Base-by-base conservation (phyloP, 495 filamentous ascomycete genomes). In the Podospora bellae-mahoneyi region DNA sequence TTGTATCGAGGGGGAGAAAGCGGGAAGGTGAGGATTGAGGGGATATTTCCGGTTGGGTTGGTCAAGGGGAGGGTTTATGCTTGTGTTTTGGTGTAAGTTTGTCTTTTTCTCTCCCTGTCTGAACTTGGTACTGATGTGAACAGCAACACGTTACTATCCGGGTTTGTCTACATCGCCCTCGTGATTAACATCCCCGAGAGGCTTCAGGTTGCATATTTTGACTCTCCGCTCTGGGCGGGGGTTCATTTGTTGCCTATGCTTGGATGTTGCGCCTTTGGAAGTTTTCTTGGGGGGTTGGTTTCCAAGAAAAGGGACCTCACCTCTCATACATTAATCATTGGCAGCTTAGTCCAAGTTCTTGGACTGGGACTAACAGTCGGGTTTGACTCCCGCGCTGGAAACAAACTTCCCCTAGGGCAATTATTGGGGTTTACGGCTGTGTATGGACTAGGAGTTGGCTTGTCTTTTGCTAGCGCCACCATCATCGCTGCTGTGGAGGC, bases 151-250 rank as follows among this genome's bases (percentile, higher is more conserved):
- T 77, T 89, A 20, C 74, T 84, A 19, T 81, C 80, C 0, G 88
- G 88, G 10, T 87, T 85, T 59, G 77, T 84, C 5, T 89, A 84
- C 69, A 84, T 88, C 39, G 74, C 83, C 5, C 78, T 84, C 62
- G 77, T 89, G 4, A 82, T 89, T 53, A 83, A 85, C 60, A 78
- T 91, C 7, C 87, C 88, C 4, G 83, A 88, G 66, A 82, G 85
- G 58, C 85, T 89, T 39, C 86, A 89, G 66, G 78, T 88, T 28
- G 82, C 88, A 18, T 81, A 86, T 61, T 77, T 74, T 5, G 81
- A 83, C 71, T 81, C 68, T 65, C 73, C 84, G 4, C 74, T 84
- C 63, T 68, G 69, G 20, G 84, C 89, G 0, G 89, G 88, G 18
- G 74, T 89, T 18, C 80, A 87, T 34, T 75, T 92, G 30, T 79